These are phyloP conservation scores for Aspergillus novoparasiticus DNA, from an alignment of 2,329 filamentous ascomycete genomes.

Conservation along the genomic window DNA sequence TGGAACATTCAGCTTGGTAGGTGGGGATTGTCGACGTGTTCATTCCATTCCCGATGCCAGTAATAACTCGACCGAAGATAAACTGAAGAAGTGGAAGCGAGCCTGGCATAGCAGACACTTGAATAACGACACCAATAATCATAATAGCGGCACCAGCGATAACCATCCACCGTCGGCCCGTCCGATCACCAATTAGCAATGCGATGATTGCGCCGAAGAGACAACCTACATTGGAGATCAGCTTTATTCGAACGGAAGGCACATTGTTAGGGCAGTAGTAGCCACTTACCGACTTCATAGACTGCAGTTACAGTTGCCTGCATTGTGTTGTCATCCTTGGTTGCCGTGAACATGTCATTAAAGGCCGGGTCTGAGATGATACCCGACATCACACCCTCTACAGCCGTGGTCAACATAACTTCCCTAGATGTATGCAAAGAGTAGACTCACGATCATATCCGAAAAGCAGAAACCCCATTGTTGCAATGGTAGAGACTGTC, in stretches of 20 bases:
- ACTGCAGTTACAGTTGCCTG: constrained; percentile 17
- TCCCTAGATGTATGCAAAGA: background rate
- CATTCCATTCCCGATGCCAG: constrained; percentile 24
- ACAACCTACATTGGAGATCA: constrained; percentile 7
- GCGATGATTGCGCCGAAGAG: constrained; percentile 19
- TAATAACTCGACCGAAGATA: constrained; percentile 24
- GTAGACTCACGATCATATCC: constrained; percentile 55
- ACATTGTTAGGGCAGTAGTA: background rate
- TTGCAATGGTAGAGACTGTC: constrained; percentile 62
- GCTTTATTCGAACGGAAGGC: background rate
- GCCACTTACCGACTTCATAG: constrained; percentile 13
- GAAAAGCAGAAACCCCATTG: constrained; percentile 63
- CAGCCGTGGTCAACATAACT: background rate
- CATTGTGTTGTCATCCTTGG: constrained; percentile 12
- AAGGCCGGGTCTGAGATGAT: constrained; percentile 16
- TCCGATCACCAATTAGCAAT: constrained; percentile 17
- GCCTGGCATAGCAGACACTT: constrained; percentile 19
- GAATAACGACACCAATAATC: constrained; percentile 21
- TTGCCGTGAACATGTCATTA: constrained; percentile 16
- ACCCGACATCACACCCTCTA: constrained; percentile 18
- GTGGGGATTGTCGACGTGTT: constrained; percentile 24
- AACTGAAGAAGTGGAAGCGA: constrained; percentile 20
- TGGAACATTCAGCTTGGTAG: constrained; percentile 24
- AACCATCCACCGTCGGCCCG: constrained; percentile 20
- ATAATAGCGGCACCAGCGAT: constrained; percentile 19